Percentiles rank a stretch among this genome's conserved stretches.
Evolutionary conservation across 495 filamentous ascomycete species (phyloP).

Genomic region (Glarea lozoyensis): DNA sequence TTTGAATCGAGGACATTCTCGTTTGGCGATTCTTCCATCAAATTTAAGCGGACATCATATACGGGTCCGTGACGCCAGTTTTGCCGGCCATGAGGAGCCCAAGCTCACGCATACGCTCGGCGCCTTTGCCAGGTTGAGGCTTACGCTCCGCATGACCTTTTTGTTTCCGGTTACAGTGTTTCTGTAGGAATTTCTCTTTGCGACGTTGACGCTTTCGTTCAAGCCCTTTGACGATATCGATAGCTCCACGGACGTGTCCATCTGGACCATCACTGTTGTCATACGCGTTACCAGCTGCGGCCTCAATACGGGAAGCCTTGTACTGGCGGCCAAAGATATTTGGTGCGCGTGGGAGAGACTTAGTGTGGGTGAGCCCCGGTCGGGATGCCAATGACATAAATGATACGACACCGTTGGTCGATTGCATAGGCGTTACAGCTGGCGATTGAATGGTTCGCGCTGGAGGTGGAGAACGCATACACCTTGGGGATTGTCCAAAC

Average conservation of each 20-base stretch:
- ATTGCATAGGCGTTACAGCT: constrained; percentile 30
- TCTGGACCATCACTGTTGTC: constrained; percentile 20
- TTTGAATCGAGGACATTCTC: constrained; percentile 3
- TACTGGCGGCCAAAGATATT: constrained; percentile 56
- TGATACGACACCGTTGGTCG: constrained; percentile 21
- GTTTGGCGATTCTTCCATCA: constrained; percentile 1
- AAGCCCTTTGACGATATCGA: constrained; percentile 94
- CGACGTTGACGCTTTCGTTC: constrained; percentile 89
- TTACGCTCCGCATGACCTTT: constrained; percentile 41
- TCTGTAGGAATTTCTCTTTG: constrained; percentile 80
- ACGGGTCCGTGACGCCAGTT: constrained; percentile 57
- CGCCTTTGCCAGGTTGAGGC: constrained; percentile 71
- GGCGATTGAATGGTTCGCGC: constrained; percentile 31
- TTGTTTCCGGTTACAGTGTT: constrained; percentile 54
- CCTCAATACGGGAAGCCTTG: constrained; percentile 17
- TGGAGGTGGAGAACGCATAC: constrained; percentile 57
- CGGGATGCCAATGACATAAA: constrained; percentile 56
- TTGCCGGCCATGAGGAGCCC: constrained; percentile 81
- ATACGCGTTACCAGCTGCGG: constrained; percentile 13
- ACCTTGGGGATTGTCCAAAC: constrained; percentile 59
- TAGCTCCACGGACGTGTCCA: constrained; percentile 66
- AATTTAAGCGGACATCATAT: constrained; percentile 70
- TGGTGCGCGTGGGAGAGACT: constrained; percentile 67
- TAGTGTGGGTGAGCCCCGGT: constrained; percentile 57
- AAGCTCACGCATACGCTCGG: constrained; percentile 88